Conservation (phyloP, 371 early-diverging fungal species). For the Gilbertella persicaria region DNA sequence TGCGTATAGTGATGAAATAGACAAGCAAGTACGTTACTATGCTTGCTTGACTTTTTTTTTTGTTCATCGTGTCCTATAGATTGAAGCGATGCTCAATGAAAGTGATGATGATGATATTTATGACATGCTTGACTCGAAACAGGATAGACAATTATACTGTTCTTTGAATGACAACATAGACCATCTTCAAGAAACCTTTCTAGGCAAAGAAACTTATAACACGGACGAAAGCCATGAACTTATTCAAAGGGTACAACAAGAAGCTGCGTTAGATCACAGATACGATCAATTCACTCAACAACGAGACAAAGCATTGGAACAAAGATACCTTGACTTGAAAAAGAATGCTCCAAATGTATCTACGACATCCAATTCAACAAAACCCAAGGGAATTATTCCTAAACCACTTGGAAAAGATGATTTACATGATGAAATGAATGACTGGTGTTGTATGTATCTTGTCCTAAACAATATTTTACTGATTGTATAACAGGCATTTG, state of each 20-base stretch:
- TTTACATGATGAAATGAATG: slow-evolving; percentile 53
- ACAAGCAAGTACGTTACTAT: slow-evolving; percentile 6
- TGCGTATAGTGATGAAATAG: slow-evolving; percentile 11
- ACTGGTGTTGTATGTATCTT: slow-evolving; percentile 63
- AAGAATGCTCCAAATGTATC: slow-evolving; percentile 11
- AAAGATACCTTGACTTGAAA: slow-evolving; percentile 39
- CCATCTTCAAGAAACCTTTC: slow-evolving; percentile 17
- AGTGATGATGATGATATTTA: slow-evolving; percentile 23
- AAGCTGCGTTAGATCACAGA: slow-evolving; percentile 44
- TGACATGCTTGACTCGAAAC: not conserved
- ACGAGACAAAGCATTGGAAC: slow-evolving; percentile 37
- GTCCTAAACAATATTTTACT: not conserved
- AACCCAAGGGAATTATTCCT: slow-evolving; percentile 49
- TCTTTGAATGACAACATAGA: slow-evolving; percentile 11
- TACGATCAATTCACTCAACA: slow-evolving; percentile 36
- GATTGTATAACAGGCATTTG: slow-evolving; percentile 51
- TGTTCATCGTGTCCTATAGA: not conserved
- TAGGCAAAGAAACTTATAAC: slow-evolving; percentile 20
- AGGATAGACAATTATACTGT: not conserved
- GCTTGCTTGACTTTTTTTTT: not conserved
- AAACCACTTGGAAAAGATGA: slow-evolving; percentile 39
- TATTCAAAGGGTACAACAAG: slow-evolving; percentile 39
- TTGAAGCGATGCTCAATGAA: slow-evolving; percentile 21
- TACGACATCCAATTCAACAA: slow-evolving; percentile 1
- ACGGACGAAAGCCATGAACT: slow-evolving; percentile 40